These are phyloP conservation scores for Rhizopus sp. DNA, from an alignment of 371 early-diverging fungal species.

Conservation along the genomic window DNA sequence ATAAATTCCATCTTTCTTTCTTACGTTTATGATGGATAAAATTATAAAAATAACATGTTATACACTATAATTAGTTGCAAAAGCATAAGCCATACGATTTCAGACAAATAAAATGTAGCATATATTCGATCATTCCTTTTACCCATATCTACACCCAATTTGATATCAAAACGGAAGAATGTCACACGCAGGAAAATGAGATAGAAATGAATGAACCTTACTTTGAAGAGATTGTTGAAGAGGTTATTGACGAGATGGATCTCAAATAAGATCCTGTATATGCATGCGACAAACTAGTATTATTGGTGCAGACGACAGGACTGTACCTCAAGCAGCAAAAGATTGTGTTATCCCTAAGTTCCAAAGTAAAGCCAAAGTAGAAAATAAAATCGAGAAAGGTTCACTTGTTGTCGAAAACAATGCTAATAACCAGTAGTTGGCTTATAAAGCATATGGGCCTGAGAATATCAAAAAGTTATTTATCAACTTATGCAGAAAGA, in stretches of 20 bases:
- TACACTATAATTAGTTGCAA: slow-evolving; percentile 2
- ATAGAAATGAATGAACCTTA: neutral
- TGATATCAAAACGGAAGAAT: neutral
- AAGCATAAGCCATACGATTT: neutral
- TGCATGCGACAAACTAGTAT: slow-evolving; percentile 3
- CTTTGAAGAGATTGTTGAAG: too few relatives aligned
- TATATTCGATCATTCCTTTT: slow-evolving; percentile 6
- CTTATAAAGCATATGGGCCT: slow-evolving; percentile 6
- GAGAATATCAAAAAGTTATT: slow-evolving; percentile 7
- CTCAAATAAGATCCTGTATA: slow-evolving; percentile 1
- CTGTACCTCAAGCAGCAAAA: slow-evolving; percentile 6
- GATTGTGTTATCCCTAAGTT: slow-evolving; percentile 5
- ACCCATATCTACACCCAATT: neutral
- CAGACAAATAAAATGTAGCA: slow-evolving; percentile 7
- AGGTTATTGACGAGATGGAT: neutral
- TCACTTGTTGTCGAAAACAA: slow-evolving; percentile 1
- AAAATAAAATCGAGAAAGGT: slow-evolving; percentile 2
- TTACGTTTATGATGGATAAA: slow-evolving; percentile 10
- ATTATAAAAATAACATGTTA: slow-evolving; percentile 8
- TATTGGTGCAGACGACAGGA: slow-evolving; percentile 8
- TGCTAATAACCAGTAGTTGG: slow-evolving; percentile 7
- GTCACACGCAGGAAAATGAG: neutral
- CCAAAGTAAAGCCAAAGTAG: slow-evolving; percentile 6
- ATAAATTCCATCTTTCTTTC: slow-evolving; percentile 9
- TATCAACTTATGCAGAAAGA: slow-evolving; percentile 5